Conservation (phyloP, 805 yeast species). For the Cyberlindnera sargentensis region DNA sequence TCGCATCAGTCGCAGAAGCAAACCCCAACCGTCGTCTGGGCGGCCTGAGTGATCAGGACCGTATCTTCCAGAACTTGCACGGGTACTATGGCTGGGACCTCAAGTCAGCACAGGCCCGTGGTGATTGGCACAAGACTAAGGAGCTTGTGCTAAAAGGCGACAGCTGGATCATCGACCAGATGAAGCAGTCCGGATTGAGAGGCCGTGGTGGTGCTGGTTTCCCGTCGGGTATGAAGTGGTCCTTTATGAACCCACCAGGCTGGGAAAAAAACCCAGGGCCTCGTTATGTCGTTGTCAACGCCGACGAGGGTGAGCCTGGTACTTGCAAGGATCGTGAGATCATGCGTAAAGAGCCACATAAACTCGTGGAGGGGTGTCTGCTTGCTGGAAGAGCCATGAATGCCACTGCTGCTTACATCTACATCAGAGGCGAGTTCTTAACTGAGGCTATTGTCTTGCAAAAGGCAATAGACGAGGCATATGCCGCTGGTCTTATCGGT, state of each 20-base stretch:
- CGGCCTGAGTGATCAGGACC: slow-evolving; percentile 73
- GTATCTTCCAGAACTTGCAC: slow-evolving; percentile 82
- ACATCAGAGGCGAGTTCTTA: slow-evolving; percentile 86
- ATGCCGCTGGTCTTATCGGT: slow-evolving; percentile 72
- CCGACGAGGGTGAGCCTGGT: slow-evolving; percentile 95
- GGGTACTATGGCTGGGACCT: slow-evolving; percentile 65
- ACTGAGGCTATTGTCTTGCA: slow-evolving; percentile 72
- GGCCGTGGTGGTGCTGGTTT: slow-evolving; percentile 95
- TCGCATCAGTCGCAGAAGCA: slow-evolving; percentile 38
- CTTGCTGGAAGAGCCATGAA: slow-evolving; percentile 89
- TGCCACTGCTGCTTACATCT: slow-evolving; percentile 87
- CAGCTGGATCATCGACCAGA: slow-evolving; percentile 83
- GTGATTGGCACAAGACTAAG: slow-evolving; percentile 90
- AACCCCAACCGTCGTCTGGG: slow-evolving; percentile 55
- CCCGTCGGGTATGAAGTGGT: slow-evolving; percentile 89
- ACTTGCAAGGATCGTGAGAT: slow-evolving; percentile 91
- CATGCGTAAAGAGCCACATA: slow-evolving; percentile 87
- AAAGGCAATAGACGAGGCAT: slow-evolving; percentile 82
- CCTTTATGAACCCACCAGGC: slow-evolving; percentile 92
- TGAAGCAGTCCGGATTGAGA: slow-evolving; percentile 76
- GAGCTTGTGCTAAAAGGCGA: slow-evolving; percentile 80
- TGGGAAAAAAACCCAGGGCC: slow-evolving; percentile 93
- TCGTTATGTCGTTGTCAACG: slow-evolving; percentile 80
- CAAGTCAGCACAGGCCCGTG: slow-evolving; percentile 70
- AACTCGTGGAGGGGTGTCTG: slow-evolving; percentile 86